Percentiles rank a stretch among this genome's conserved stretches.
Conservation (phyloP, 139 green algal genomes). For the Mesotaenium endlicherianum region DNA sequence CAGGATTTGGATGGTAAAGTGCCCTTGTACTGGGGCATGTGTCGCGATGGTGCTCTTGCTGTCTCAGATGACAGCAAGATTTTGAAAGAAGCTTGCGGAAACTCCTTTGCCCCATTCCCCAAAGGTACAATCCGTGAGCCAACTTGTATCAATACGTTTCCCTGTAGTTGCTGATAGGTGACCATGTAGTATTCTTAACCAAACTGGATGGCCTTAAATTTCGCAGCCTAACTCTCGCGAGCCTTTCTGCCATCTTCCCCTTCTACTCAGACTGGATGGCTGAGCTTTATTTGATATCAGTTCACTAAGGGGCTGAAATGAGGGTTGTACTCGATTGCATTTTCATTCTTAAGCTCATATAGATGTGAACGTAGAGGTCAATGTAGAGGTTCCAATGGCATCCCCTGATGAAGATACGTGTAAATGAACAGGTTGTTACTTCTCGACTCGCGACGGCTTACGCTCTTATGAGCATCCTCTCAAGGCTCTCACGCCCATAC, state of each 20-base stretch:
- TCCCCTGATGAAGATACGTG: not conserved
- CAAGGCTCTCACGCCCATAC: conserved; percentile 20
- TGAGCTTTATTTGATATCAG: not conserved
- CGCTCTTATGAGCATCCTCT: not conserved
- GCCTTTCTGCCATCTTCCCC: not conserved
- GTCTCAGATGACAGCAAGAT: conserved; percentile 9
- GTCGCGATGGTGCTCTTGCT: conserved; percentile 6
- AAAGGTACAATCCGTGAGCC: too few species aligned
- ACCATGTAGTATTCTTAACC: not conserved
- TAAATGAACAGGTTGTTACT: conserved; percentile 16
- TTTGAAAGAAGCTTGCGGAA: not conserved
- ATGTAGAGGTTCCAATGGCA: not conserved
- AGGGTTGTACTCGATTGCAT: not conserved
- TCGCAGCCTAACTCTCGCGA: not conserved
- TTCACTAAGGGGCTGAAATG: not conserved
- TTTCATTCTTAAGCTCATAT: too few species aligned
- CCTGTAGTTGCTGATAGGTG: not conserved
- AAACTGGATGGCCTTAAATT: not conserved
- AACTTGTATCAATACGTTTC: too few species aligned
- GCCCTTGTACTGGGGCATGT: conserved; percentile 33
- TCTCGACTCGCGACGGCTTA: conserved; percentile 1
- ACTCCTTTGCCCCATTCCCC: conserved; percentile 15
- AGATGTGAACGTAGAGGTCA: too few species aligned
- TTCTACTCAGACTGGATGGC: not conserved
- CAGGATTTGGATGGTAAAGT: conserved; percentile 14